Evolutionary conservation across 2,329 filamentous ascomycete genomes (phyloP), one percentile per base, ranked within the genome.

Genomic region (Penicillium sp.): DNA sequence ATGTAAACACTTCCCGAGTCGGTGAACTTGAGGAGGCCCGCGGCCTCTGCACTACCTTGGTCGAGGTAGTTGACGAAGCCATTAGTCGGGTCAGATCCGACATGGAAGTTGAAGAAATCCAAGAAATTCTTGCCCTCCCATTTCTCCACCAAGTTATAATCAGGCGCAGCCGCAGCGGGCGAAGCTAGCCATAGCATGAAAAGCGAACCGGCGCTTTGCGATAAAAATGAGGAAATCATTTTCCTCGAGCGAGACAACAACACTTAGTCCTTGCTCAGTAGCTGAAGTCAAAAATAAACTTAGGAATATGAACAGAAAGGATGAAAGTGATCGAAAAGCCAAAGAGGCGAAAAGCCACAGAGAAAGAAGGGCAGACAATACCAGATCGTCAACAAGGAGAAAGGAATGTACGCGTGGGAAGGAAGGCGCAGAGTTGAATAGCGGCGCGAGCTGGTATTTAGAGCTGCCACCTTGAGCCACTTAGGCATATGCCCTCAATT

Each of bases 1-100:
- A 78, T 66, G 47, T 74, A 76, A 18, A 73, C 62, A 43, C 66
- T 65, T 25, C 68, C 63, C 25, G 55, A 55, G 35, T 63, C 60
- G 27, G 63, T 71, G 48, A 67, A 57, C 31, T 64, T 63, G 29
- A 72, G 63, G 23, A 75, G 57, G 4, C 67, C 70, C 2, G 60
- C 62, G 41, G 58, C 57, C 46, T 70, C 60, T 12, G 73, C 73
- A n/a, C 61, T 61, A 18, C 62, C 57, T 33, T 75, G 66, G 46
- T 73, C 66, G 42, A 74, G 61, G 54, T 77, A 80, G 53, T 73
- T 72, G n/a, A 80, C 76, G 54, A 73, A 78, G 20, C 77, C 77
- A 42, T 74, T 67, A 3, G 75, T 76, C 1, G 77, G 76, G 57
- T 79, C 77, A 2, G 67, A 44, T 1, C 68, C 69, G 4, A 69